These are phyloP conservation scores for Solanum ossicruentum DNA, from an alignment of 257 asterid genomes.

Conservation along the genomic window DNA sequence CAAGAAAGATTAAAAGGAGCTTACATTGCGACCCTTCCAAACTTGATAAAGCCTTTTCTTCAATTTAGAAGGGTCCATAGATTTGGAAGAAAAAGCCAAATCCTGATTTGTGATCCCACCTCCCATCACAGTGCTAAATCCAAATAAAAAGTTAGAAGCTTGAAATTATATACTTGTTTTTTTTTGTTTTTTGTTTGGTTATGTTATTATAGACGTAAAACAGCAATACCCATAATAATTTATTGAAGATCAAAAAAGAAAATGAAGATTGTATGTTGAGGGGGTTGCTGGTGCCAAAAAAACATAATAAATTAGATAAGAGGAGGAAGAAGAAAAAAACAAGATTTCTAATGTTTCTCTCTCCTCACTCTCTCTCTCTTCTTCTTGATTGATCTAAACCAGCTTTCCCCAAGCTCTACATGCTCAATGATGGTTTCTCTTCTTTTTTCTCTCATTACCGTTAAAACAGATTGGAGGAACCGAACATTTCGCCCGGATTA, in stretches of 20 bases:
- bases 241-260: slow-evolving; percentile 11
- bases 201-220: slow-evolving; percentile 11
- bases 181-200: neutral
- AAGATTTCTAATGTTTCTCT: slow-evolving; percentile 9
- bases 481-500: slow-evolving; percentile 22
- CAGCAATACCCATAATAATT: slow-evolving; percentile 11
- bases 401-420: slow-evolving; percentile 25
- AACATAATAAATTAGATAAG: slow-evolving; percentile 15
- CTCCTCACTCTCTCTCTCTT: neutral
- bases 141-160: neutral
- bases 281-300: slow-evolving; percentile 17
- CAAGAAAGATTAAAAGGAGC: neutral
- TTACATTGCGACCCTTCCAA: slow-evolving; percentile 93
- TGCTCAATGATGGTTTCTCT: neutral
- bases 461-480: slow-evolving; percentile 3
- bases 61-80: slow-evolving; percentile 32
- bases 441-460: slow-evolving; percentile 17
- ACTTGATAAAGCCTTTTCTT: slow-evolving; percentile 61
- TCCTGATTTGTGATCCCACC: slow-evolving; percentile 37
- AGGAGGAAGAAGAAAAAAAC: slow-evolving; percentile 7
- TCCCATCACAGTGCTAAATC: slow-evolving; percentile 4
- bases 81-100: slow-evolving; percentile 34
- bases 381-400: neutral
- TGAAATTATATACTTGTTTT: neutral
- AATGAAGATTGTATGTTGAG: neutral